Base-by-base conservation (phyloP, 805 yeast species). In the Vanderwaltozyma yarrowii region DNA sequence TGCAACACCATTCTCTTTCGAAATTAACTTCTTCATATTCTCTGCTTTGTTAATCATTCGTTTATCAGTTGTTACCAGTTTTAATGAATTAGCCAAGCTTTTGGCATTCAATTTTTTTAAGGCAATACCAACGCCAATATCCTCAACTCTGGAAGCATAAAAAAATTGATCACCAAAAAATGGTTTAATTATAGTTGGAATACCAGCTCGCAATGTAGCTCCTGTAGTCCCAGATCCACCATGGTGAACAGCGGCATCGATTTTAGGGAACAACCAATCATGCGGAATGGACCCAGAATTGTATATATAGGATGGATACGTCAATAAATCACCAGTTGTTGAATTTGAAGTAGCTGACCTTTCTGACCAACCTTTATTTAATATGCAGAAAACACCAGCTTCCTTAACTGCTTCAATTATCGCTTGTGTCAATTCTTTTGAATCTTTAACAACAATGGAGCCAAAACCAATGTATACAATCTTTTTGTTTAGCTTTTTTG, bases 181-280 rank as follows among this genome's bases (percentile, higher is more conserved):
- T 2, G 97, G 97, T 57, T 88, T 89, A 49, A 89, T 76, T 25
- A 89, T 71, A 0, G 95, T 86, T 1, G 97, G 96, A 24, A 82
- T 58, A 0, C 97, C 97, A 12, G 83, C 80, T 44, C 88, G 67
- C 38, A 89, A 58, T 2, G 94, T 73, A 0, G 96, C 95, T 7
- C 97, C 97, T 0, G 96, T 89, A 0, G 96, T 85, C 2, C 97
- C 97, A 0, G 95, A 80, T 0, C 97, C 97, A 29, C 97, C 97
- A 56, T 89, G 97, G 56, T 89, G 97, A 4, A 89, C 96, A 0
- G 95, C 95, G 0, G 89, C 96, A 61, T 89, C 95, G 32, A 89
- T 66, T 43, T 74, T 76, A 0, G 89, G 81, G 60, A 89, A 89
- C 27, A 89, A 64, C 97, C 97, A 89, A 54, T 87, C 95, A 56